Conservation (phyloP, 139 green algal genomes). For the Volvox reticuliferus region DNA sequence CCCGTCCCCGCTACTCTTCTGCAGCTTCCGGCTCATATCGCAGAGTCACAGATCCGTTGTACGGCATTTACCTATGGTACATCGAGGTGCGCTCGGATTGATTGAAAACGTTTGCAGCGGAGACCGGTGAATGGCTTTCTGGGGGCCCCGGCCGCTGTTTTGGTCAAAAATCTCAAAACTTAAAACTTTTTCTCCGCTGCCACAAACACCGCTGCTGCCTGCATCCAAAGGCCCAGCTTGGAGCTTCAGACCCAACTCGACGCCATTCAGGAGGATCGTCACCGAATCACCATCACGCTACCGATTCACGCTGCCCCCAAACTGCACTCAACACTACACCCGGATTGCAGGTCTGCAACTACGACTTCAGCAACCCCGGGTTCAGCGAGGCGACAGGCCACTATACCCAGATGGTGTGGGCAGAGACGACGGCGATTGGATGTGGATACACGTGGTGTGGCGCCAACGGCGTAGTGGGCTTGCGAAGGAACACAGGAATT, state of each 20-base stretch:
- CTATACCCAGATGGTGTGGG: slow-evolving; percentile 58
- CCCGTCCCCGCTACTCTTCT: no score
- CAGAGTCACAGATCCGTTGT: neutral
- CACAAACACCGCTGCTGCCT: no score
- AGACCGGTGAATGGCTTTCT: no score
- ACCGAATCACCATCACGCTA: no score
- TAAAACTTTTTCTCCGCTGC: no score
- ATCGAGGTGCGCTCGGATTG: neutral
- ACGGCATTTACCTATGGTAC: slow-evolving; percentile 33
- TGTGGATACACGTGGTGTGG: slow-evolving; percentile 31
- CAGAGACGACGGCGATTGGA: slow-evolving; percentile 26
- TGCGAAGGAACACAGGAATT: neutral
- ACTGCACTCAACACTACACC: neutral
- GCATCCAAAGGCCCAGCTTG: no score
- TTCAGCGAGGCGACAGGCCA: slow-evolving; percentile 43
- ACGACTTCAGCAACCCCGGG: slow-evolving; percentile 46
- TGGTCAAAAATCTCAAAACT: no score
- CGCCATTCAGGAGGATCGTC: no score
- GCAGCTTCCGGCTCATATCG: slow-evolving; percentile 13
- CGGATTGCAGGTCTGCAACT: slow-evolving; percentile 36
- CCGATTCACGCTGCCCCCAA: no score
- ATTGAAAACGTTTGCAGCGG: no score
- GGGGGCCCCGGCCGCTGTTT: no score
- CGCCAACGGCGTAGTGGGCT: neutral
- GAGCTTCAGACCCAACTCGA: no score